Base-by-base conservation (phyloP, 352 stramenopile species). In the Thalassiosira delicatula region DNA sequence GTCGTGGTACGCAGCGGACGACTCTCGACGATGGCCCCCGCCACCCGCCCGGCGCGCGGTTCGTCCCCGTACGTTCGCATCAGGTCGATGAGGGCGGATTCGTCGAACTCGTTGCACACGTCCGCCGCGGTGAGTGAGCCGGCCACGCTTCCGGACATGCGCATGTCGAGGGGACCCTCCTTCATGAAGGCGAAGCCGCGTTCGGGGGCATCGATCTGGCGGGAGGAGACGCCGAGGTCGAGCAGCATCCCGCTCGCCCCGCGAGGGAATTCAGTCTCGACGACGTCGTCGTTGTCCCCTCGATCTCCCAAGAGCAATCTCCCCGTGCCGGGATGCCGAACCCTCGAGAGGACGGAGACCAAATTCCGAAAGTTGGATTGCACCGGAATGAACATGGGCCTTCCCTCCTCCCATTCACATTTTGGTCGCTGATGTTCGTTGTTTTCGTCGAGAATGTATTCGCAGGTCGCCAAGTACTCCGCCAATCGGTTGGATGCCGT, bases 91-190 rank as follows among this genome's bases (percentile, higher is more conserved):
- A 95, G 49, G 21, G 91, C 78, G 27, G 49, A 30, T 76, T 86
- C 86, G 71, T 93, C 84, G 73, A 93, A 93, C 76, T 94, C 90
- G 73, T 95, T 95, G 80, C 85, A 93, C 59, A 95, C 87, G 71
- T 94, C 89, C 25, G 91, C 89, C 19, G 91, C 91, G 17, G 86
- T 93, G 0, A 93, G 49, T 56, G 70, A 57, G 17, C 72, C 61
- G 11, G 35, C 77, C 46, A 54, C 57, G 19, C 81, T 85, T 42
- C 78, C 85, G 21, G 76, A 82, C 93, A 96, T 96, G 23, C 93
- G 69, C 93, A 96, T 96, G 73, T 96, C 93, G 0, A 96, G 71
- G 25, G 93, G 93, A 17, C 92, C 93, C 62, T 96, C 90, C 67
- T 89, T 89, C 79, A 94, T 92, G 62, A 95, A 95, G 32, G 88